Conservation (phyloP, 2,329 filamentous ascomycete genomes). For the Penicillium polonicum region DNA sequence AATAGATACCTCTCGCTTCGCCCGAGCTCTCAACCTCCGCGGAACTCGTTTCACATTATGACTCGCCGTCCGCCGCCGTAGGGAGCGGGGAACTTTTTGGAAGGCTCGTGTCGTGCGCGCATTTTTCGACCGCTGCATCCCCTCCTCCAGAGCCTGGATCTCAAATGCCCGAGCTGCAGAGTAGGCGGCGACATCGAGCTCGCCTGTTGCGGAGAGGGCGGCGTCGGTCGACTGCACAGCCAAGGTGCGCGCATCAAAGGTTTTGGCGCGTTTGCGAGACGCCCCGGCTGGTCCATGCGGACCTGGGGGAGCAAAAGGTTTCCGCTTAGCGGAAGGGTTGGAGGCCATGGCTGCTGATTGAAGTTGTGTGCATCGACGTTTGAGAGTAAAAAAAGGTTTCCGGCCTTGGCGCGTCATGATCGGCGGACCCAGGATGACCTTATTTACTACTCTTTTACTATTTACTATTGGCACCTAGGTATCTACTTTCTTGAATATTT, state of each 20-base stretch:
- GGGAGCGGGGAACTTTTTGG: slow-evolving; percentile 79
- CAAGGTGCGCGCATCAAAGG: slow-evolving; percentile 43
- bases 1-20: slow-evolving; percentile 57
- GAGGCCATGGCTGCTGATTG: slow-evolving; percentile 33
- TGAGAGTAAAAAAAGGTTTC: slow-evolving; percentile 19
- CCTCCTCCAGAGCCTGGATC: slow-evolving; percentile 78
- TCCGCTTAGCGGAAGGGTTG: slow-evolving; percentile 34
- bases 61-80: slow-evolving; percentile 85
- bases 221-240: slow-evolving; percentile 47
- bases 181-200: slow-evolving; percentile 82
- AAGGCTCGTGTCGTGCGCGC: slow-evolving; percentile 71
- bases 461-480: background rate
- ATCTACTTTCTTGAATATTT: background rate
- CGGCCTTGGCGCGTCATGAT: slow-evolving; percentile 29
- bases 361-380: slow-evolving; percentile 11
- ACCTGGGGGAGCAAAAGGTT: slow-evolving; percentile 22
- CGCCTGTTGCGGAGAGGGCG: slow-evolving; percentile 62
- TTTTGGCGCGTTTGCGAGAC: slow-evolving; percentile 46
- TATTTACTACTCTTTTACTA: background rate
- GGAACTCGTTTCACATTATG: slow-evolving; percentile 93
- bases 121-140: slow-evolving; percentile 72
- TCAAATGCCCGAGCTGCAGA: slow-evolving; percentile 84
- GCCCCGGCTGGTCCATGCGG: slow-evolving; percentile 27
- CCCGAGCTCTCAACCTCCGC: slow-evolving; percentile 68
- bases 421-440: slow-evolving; percentile 13